A percentile compares a stretch with the other conserved stretches of the same genome.
Conservation (phyloP, 2,329 filamentous ascomycete species). For the Aureobasidium musti region DNA sequence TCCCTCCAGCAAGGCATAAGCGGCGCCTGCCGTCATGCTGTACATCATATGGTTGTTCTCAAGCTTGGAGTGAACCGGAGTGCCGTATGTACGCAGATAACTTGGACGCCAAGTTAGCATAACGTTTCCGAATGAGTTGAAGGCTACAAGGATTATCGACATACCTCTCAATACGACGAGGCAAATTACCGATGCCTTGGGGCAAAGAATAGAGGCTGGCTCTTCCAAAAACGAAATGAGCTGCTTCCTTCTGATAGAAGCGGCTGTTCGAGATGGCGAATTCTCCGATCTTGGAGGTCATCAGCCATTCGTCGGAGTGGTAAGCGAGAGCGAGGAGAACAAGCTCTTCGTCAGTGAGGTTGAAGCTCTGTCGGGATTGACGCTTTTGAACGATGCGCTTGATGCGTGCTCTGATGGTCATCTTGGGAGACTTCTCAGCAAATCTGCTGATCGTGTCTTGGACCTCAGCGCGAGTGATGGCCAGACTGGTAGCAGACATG, state of each 20-base stretch:
- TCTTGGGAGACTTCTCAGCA: not conserved
- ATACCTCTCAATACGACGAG: not conserved
- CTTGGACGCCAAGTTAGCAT: not conserved
- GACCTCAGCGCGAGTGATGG: not conserved
- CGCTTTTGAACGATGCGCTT: not conserved
- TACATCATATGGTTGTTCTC: not conserved
- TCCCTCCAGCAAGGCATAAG: not conserved
- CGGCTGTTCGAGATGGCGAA: not conserved
- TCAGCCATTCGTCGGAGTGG: not conserved
- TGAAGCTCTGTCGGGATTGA: not conserved
- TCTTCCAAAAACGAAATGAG: slow-evolving; percentile 1
- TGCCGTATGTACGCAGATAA: slow-evolving; percentile 5
- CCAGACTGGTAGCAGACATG: not conserved
- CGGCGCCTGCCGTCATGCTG: slow-evolving; percentile 1
- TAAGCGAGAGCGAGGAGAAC: not conserved
- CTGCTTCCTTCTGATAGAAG: not conserved
- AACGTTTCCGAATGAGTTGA: not conserved
- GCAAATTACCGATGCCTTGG: not conserved
- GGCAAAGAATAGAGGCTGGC: not conserved
- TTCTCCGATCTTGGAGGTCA: not conserved
- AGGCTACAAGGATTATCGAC: not conserved
- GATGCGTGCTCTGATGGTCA: not conserved
- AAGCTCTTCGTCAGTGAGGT: not conserved
- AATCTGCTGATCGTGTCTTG: not conserved
- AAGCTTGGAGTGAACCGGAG: not conserved